Conservation (phyloP, 2,329 filamentous ascomycete genomes). For the Fusarium sp. region DNA sequence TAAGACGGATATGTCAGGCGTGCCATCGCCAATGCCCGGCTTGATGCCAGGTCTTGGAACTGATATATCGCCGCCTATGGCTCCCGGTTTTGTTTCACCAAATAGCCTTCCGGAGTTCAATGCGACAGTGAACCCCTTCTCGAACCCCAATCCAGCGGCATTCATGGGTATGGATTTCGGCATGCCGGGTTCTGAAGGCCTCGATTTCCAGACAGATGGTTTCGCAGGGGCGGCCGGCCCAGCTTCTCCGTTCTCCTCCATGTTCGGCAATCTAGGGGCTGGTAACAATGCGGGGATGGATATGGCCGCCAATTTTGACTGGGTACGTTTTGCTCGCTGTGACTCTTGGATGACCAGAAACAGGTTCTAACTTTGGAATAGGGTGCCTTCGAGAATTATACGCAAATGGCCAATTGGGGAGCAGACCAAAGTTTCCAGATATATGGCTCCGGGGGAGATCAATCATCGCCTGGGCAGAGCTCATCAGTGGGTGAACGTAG, state of each 20-base stretch:
- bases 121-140: constrained; percentile 48
- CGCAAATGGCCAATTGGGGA: constrained; percentile 66
- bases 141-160: constrained; percentile 54
- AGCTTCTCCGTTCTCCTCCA: constrained; percentile 64
- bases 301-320: constrained; percentile 67
- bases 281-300: constrained; percentile 53
- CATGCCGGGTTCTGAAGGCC: constrained; percentile 48
- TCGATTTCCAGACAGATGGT: constrained; percentile 51
- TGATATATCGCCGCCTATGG: constrained; percentile 48
- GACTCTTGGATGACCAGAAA: background rate
- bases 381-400: constrained; percentile 69
- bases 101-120: constrained; percentile 47
- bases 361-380: constrained; percentile 50
- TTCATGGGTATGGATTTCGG: constrained; percentile 62
- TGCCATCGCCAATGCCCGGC: constrained; percentile 43
- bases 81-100: constrained; percentile 44
- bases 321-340: constrained; percentile 58
- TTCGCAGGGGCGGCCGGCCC: constrained; percentile 45
- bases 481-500: constrained; percentile 41
- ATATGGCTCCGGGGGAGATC: constrained; percentile 54
- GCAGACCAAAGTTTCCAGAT: constrained; percentile 65
- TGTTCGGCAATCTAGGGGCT: constrained; percentile 62
- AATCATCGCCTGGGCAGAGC: constrained; percentile 47
- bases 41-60: constrained; percentile 56
- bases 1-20: constrained; percentile 20